Base-by-base conservation (phyloP, 306 rosid genomes). In the Benincasa hispida region DNA sequence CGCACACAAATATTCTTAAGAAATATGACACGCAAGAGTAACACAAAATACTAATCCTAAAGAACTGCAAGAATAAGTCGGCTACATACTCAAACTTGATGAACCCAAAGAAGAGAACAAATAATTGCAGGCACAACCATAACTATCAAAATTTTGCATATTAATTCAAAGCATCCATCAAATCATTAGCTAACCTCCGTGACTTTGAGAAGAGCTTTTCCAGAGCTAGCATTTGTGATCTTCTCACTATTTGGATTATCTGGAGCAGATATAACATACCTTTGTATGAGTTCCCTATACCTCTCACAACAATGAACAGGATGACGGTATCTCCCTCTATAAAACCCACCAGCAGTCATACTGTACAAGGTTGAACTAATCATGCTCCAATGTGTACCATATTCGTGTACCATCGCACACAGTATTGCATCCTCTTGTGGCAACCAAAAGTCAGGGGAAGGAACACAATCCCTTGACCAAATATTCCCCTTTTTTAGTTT, bases 241-340 rank as follows among this genome's bases (percentile, higher is more conserved):
- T 92, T 94, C 74, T 94, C 99, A 75, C 79, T 79, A 83, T 87
- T 92, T 63, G 89, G 83, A 83, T 86, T 84, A 77, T 94, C 96
- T 17, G 89, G 74, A 0, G 87, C 76, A 56, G 87, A 84, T 81
- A 92, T 79, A 55, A 94, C 85, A 83, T 90, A 86, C 74, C 81
- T 90, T 78, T 94, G 97, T 79, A 94, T 81, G 63, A 94, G 90
- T 78, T 94, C 99, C 79, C 99, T 84, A 77, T 84, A 94, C 79
- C 99, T 90, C 88, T 94, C 99, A 79, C 99, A 91, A 75, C 97
- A 94, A 88, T 92, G 97, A 75, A 84, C 92, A 30, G 97, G 95
- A 91, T 92, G 99, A 47, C 97, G 97, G 83, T 89, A 92, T 76
- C 95, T 87, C 53, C 99, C 99, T 87, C 93, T 83, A 79, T 89